phyloP scores from a whole-genome alignment of 1,284 basidiomycete genomes.

The Coniferiporia sulphurascens region DNA sequence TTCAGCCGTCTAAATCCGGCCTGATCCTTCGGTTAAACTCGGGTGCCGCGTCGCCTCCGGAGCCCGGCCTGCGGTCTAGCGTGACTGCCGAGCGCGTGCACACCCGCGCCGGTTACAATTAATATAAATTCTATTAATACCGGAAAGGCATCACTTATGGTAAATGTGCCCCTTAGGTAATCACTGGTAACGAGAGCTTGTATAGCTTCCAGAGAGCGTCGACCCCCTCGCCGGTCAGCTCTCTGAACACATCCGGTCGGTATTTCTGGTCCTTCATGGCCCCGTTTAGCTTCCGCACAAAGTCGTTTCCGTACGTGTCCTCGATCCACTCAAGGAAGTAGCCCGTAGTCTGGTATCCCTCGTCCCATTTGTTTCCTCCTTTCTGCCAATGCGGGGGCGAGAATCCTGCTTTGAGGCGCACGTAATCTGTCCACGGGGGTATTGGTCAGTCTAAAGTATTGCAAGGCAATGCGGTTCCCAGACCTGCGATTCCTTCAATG shows the following conservation, averaged over 20 bases:
- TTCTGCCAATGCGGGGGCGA: conserved; percentile 63
- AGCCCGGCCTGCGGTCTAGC: no score
- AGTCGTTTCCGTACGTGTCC: conserved; percentile 44
- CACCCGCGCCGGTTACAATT: neutral
- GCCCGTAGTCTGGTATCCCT: conserved; percentile 63
- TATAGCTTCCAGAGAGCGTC: conserved; percentile 46
- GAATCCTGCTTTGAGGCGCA: conserved; percentile 53
- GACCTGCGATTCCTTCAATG: conserved; percentile 72
- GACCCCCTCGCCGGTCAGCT: conserved; percentile 47
- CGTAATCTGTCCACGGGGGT: conserved; percentile 49
- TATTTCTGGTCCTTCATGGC: conserved; percentile 46
- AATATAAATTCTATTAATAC: neutral
- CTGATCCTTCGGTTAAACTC: no score
- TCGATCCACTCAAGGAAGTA: conserved; percentile 70
- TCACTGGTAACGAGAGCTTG: conserved; percentile 14
- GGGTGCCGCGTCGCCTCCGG: no score
- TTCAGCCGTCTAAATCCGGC: no score
- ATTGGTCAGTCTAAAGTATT: neutral
- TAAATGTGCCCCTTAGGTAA: neutral
- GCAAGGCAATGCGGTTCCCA: conserved; percentile 13
- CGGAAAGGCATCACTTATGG: no score
- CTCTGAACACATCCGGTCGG: conserved; percentile 44
- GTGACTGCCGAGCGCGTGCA: no score
- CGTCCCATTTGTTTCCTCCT: conserved; percentile 56
- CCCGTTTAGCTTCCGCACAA: conserved; percentile 51